Conservation (phyloP, 768 basidiomycete genomes). For the Omphalotus guepiniiformis region DNA sequence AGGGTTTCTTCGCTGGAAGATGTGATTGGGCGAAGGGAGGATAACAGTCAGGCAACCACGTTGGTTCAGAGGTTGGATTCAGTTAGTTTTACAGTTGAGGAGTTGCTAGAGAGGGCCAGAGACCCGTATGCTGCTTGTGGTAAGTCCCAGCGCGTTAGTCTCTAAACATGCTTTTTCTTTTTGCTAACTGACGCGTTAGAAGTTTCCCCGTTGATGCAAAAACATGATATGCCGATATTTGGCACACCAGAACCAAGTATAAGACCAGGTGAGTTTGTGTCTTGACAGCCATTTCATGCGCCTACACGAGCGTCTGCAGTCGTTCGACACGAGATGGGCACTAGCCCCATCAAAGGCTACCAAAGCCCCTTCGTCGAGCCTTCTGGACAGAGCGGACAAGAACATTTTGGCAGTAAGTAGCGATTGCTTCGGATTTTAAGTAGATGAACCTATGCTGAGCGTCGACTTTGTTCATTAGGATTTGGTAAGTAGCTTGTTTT, state of each 20-base stretch:
- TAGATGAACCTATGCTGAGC: neutral
- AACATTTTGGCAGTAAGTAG: too few species aligned
- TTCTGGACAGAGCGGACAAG: too few species aligned
- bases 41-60: neutral
- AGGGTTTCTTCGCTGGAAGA: neutral
- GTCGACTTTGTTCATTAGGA: neutral
- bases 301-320: neutral
- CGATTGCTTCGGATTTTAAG: neutral
- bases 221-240: neutral
- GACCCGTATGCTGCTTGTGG: constrained; percentile 2
- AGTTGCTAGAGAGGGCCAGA: neutral
- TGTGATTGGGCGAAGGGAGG: neutral
- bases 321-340: neutral
- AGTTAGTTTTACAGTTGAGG: neutral
- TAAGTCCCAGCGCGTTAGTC: neutral
- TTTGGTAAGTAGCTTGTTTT: neutral
- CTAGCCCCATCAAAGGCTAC: neutral
- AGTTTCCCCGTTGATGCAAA: neutral
- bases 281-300: neutral
- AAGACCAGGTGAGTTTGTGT: neutral
- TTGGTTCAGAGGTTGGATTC: neutral
- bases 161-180: neutral
- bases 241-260: neutral
- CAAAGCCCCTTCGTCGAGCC: neutral
- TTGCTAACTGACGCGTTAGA: too few species aligned